A percentile compares a stretch with the other conserved stretches of the same genome.
phyloP scores from a whole-genome alignment of 1,139 yeast genomes.

The Candida pseudoviswanathii region DNA sequence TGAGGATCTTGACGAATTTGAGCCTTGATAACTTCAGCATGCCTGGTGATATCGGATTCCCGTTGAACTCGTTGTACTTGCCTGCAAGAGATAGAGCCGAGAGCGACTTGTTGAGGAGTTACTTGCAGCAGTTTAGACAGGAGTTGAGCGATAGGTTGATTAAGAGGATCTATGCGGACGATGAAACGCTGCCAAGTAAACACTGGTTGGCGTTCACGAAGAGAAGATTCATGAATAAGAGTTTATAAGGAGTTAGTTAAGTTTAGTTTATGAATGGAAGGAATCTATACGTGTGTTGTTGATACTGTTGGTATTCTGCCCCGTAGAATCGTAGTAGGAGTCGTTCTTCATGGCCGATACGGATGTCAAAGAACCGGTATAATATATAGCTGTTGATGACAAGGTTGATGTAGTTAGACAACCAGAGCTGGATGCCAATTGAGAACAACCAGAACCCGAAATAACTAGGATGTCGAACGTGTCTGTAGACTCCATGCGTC shows the following conservation, averaged over 20 bases:
- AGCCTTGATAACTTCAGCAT: constrained; percentile 86
- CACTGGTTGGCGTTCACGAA: constrained; percentile 96
- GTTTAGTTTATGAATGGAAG: constrained; percentile 28
- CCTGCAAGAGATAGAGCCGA: constrained; percentile 78
- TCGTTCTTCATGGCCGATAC: constrained; percentile 43
- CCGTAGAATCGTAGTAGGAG: constrained; percentile 33
- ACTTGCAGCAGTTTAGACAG: constrained; percentile 91
- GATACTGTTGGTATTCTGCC: constrained; percentile 29
- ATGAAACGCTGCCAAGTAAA: constrained; percentile 60
- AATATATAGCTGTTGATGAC: constrained; percentile 23
- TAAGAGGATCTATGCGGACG: constrained; percentile 67
- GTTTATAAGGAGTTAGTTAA: constrained; percentile 33
- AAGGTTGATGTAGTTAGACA: constrained; percentile 28
- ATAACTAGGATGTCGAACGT: constrained; percentile 44
- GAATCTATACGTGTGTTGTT: constrained; percentile 27
- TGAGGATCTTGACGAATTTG: constrained; percentile 71
- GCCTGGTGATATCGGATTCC: constrained; percentile 96
- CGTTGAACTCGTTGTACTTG: constrained; percentile 79
- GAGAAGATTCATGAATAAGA: constrained; percentile 92
- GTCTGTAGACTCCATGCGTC: constrained; percentile 34
- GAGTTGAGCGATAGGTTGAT: constrained; percentile 84
- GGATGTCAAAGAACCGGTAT: constrained; percentile 29
- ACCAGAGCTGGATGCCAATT: constrained; percentile 34
- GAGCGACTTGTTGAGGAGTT: constrained; percentile 74
- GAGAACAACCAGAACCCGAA: constrained; percentile 44